Conservation (phyloP, 225 moss, liverwort and hornwort genomes). For the Bryoerythrophyllum caledonicum region DNA sequence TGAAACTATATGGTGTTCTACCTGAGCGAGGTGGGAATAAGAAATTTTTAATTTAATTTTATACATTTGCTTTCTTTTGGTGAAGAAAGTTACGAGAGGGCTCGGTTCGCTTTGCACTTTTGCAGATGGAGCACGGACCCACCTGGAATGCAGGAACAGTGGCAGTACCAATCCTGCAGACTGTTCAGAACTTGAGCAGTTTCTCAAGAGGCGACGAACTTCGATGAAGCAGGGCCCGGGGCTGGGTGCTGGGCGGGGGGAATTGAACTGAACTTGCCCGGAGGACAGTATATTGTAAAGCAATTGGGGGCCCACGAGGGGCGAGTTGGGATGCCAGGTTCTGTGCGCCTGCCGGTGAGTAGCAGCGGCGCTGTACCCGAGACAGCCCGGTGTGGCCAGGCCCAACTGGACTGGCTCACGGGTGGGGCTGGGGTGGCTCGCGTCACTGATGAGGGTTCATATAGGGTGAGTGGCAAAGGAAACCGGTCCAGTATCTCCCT, state of each 20-base stretch:
- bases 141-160: conserved; percentile 38
- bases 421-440: background rate
- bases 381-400: conserved; percentile 24
- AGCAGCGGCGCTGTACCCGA: conserved; percentile 27
- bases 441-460: conserved; percentile 16
- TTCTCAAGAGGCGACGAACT: conserved; percentile 6
- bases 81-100: background rate
- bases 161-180: background rate
- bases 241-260: too few species aligned
- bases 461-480: conserved; percentile 27
- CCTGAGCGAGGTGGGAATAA: conserved; percentile 23
- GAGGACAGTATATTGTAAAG: background rate
- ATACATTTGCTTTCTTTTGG: background rate
- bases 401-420: background rate
- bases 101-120: conserved; percentile 27
- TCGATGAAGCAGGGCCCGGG: background rate
- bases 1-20: too few species aligned
- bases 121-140: conserved; percentile 17
- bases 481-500: conserved; percentile 34
- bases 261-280: background rate
- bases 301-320: conserved; percentile 24
- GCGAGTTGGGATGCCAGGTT: conserved; percentile 17
- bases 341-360: conserved; percentile 31
- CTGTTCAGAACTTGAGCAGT: background rate
- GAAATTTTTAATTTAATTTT: background rate